These are phyloP conservation scores for Mrakia frigida DNA, from an alignment of 768 basidiomycete species.

Conservation along the genomic window DNA sequence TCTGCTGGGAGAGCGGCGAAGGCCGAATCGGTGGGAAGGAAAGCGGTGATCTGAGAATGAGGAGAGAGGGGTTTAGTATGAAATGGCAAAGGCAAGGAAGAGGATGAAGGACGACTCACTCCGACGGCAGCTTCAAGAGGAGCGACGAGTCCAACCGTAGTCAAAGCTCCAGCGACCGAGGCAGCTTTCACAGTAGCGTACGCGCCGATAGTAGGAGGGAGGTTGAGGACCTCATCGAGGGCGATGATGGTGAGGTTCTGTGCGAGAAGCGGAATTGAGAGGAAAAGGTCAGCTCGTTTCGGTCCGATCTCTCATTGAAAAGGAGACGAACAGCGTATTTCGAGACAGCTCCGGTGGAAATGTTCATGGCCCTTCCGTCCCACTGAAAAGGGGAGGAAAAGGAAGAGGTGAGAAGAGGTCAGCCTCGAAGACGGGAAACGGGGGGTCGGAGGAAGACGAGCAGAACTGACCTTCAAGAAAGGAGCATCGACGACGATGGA, in stretches of 20 bases:
- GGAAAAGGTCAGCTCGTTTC: no score
- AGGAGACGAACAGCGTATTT: slow-evolving; percentile 31
- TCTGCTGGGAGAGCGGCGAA: background rate
- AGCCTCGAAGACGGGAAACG: background rate
- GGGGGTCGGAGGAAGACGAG: background rate
- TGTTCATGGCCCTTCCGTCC: background rate
- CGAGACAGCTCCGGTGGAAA: slow-evolving; percentile 45
- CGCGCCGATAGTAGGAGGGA: background rate
- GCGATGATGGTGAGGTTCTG: slow-evolving; percentile 44
- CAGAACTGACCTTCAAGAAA: slow-evolving; percentile 35
- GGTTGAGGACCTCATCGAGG: slow-evolving; percentile 34
- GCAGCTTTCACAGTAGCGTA: background rate
- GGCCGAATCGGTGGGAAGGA: background rate
- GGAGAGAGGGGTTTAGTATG: background rate
- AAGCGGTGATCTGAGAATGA: background rate
- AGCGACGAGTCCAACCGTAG: background rate
- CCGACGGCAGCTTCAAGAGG: background rate
- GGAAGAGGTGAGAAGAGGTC: background rate
- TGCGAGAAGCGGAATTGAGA: no score
- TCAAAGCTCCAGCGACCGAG: background rate
- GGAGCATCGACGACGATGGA: slow-evolving; percentile 46
- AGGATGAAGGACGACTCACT: background rate
- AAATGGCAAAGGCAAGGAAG: background rate
- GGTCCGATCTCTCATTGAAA: no score
- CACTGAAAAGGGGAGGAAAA: background rate